Base-by-base conservation (phyloP, 257 asterid species). In the Penstemon davidsonii region DNA sequence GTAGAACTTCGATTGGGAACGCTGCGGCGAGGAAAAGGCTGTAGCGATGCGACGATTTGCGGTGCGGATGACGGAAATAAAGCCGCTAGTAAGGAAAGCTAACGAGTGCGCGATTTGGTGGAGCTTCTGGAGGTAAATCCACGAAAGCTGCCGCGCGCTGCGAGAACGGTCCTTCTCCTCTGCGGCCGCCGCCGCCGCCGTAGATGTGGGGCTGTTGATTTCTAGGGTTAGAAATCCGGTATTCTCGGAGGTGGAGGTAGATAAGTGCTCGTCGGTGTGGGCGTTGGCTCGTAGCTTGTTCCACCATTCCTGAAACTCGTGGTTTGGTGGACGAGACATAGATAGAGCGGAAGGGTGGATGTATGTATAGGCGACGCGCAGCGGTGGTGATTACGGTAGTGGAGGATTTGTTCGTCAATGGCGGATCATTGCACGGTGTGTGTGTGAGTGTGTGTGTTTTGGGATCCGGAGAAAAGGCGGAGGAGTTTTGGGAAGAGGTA, bases 291-390 rank as follows among this genome's bases (percentile, higher is more conserved):
- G 82, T 60, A 86, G 98, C 84, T 89, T 79, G 86, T 89, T 92
- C 96, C 98, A 92, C 95, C 96, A 92, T 80, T 92, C 96, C 78
- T 89, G 96, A 74, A 92, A 92, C 78, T 92, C 96, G 62, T 82
- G 72, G 81, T 92, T 92, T 4, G 88, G 95, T n/a, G 84, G 78
- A 66, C 91, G 96, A 84, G 98, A 86, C 96, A 89, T 91, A 25
- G 33, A 25, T 25, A 25, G 2, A 25, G 33, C 33, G 33, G 33
- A 25, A 25, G 33, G 33, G 33, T 1, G 33, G 33, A 25, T 25
- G 33, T 25, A 25, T 25, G 33, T 25, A 25, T 25, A 25, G 33
- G 33, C 33, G 33, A 25, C 2, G 33, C 33, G 33, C 33, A 25
- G 33, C 1, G 33, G 33, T 25, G 33, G 33, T 25, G 2, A 25